A percentile compares a stretch with the other conserved stretches of the same genome.
phyloP scores from a whole-genome alignment of 257 asterid species.

The Salvia hispanica region DNA sequence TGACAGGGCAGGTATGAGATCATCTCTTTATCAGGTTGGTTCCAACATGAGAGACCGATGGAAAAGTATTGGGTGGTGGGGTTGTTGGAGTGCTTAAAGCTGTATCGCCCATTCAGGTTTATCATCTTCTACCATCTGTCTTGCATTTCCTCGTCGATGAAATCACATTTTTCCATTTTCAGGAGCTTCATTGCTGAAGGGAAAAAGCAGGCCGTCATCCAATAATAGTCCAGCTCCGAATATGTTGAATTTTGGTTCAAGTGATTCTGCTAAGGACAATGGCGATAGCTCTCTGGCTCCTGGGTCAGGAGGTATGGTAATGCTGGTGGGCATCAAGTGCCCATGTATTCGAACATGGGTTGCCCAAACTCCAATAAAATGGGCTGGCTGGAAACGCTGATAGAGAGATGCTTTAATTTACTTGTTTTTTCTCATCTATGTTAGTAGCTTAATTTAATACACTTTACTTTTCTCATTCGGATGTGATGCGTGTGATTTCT shows the following conservation, averaged over 20 bases:
- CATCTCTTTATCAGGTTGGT: conserved; percentile 74
- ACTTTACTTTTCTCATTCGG: neutral
- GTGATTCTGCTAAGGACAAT: conserved; percentile 70
- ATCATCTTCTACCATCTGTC: neutral
- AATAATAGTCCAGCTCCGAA: conserved; percentile 15
- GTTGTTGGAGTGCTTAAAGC: conserved; percentile 86
- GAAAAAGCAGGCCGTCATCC: conserved; percentile 46
- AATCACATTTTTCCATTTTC: conserved; percentile 31
- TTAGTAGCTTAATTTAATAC: neutral
- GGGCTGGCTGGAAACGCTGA: conserved; percentile 28
- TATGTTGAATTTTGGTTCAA: conserved; percentile 61
- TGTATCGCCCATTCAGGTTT: conserved; percentile 84
- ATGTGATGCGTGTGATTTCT: neutral
- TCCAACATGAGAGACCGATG: conserved; percentile 66
- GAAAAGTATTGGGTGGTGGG: conserved; percentile 86
- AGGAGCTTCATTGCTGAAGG: conserved; percentile 91
- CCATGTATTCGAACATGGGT: conserved; percentile 54
- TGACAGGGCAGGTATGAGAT: conserved; percentile 90
- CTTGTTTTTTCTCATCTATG: neutral
- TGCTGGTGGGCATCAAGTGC: conserved; percentile 48
- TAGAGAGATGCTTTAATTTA: conserved; percentile 19
- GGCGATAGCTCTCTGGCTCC: conserved; percentile 55
- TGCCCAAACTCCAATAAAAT: conserved; percentile 68
- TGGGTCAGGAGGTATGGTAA: conserved; percentile 44
- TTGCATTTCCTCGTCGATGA: neutral